A percentile compares a stretch with the other conserved stretches of the same genome.
Evolutionary conservation across 495 filamentous ascomycete species (phyloP).

Genomic region (Hapsidospora chrysogenum): DNA sequence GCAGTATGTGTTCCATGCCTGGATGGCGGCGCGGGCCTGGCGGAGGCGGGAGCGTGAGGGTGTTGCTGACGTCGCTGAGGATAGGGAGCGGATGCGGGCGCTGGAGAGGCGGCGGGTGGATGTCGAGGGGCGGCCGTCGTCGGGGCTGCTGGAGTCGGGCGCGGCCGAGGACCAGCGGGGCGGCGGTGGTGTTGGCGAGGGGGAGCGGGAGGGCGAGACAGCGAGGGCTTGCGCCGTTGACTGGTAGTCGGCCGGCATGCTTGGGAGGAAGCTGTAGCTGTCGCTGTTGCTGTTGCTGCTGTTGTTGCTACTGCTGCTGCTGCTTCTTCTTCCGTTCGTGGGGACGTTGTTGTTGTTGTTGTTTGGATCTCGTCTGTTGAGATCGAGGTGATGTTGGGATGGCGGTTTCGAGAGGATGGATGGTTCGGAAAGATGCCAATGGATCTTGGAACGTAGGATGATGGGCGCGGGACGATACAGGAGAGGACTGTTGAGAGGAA

Average conservation of each 20-base stretch:
- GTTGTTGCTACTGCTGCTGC: too few species aligned
- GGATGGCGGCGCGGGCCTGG: constrained; percentile 13
- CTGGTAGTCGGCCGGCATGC: constrained; percentile 13
- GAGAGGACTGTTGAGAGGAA: too few species aligned
- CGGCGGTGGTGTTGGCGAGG: constrained; percentile 2
- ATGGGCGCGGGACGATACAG: too few species aligned
- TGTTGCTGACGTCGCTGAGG: constrained; percentile 4
- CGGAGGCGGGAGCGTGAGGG: constrained; percentile 8
- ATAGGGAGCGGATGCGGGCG: not conserved
- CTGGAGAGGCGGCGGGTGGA: constrained; percentile 7
- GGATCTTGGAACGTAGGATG: too few species aligned
- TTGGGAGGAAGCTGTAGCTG: too few species aligned
- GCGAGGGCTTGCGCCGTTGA: constrained; percentile 11
- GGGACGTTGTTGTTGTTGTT: too few species aligned
- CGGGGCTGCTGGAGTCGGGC: constrained; percentile 4
- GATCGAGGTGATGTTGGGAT: too few species aligned
- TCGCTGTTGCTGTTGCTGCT: too few species aligned
- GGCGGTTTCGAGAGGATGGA: too few species aligned
- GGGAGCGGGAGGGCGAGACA: constrained; percentile 7
- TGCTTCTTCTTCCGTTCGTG: too few species aligned
- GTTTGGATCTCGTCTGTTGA: too few species aligned
- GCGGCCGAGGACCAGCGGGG: constrained; percentile 9
- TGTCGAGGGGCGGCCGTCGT: not conserved
- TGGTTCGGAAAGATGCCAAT: too few species aligned
- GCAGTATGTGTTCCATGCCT: constrained; percentile 1